Evolutionary conservation across 768 basidiomycete species (phyloP).

Genomic region (Antrodiella citrinella): DNA sequence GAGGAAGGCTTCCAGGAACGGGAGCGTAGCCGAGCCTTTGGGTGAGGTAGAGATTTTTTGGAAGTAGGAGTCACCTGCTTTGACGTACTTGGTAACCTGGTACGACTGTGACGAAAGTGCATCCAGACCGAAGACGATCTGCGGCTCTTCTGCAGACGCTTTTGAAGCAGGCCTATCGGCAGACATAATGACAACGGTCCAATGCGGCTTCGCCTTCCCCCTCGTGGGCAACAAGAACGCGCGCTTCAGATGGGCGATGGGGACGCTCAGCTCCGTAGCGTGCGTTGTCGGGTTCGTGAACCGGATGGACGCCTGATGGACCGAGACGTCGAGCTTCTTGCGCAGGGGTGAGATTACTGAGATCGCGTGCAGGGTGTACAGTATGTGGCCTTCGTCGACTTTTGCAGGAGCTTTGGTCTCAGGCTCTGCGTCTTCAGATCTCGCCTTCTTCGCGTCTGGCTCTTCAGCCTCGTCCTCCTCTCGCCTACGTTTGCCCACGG

Average conservation of each 20-base stretch:
- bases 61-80: conserved; percentile 19
- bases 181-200: conserved; percentile 61
- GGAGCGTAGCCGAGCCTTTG: conserved; percentile 49
- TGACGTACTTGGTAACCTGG: conserved; percentile 32
- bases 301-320: conserved; percentile 41
- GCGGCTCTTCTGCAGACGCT: too few relatives aligned
- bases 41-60: too few relatives aligned
- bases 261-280: conserved; percentile 40
- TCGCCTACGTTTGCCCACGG: too few relatives aligned
- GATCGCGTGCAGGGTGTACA: conserved; percentile 54
- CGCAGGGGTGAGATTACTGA: conserved; percentile 69
- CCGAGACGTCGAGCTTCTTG: conserved; percentile 63
- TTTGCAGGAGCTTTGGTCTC: too few relatives aligned
- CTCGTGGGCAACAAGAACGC: conserved; percentile 70
- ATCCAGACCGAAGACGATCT: conserved; percentile 68
- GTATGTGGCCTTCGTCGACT: conserved; percentile 30
- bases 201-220: conserved; percentile 63
- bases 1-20: conserved; percentile 44
- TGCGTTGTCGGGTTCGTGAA: conserved; percentile 45
- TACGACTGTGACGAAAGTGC: conserved; percentile 39
- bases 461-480: too few relatives aligned
- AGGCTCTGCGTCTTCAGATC: too few relatives aligned
- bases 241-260: conserved; percentile 42
- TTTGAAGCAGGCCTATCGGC: conserved; percentile 35
- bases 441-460: too few relatives aligned